phyloP scores from a whole-genome alignment of 2,329 filamentous ascomycete species.

The Stromatinia cepivora region DNA sequence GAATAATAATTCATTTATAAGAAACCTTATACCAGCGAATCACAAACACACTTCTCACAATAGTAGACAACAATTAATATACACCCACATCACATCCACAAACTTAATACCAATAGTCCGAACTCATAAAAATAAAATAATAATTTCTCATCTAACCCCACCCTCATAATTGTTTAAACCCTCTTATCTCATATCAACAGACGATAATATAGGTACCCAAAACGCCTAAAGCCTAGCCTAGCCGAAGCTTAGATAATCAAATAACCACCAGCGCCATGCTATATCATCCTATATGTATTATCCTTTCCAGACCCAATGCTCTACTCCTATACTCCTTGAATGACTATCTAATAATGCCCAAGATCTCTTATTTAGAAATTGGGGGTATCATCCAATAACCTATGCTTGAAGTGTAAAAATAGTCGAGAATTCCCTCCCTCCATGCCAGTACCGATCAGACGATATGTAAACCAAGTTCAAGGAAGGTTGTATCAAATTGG shows the following conservation, averaged over 20 bases:
- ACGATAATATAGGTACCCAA: background rate
- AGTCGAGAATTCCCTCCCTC: background rate
- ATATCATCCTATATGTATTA: background rate
- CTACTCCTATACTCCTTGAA: background rate
- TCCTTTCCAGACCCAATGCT: background rate
- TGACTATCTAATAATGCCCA: conserved; percentile 18
- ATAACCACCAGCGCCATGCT: conserved; percentile 2
- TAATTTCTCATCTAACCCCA: too few species aligned
- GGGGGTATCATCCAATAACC: background rate
- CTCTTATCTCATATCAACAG: background rate
- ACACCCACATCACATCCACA: too few species aligned
- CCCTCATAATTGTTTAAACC: background rate
- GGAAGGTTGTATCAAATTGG: background rate
- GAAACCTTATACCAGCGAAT: too few species aligned
- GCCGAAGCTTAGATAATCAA: background rate
- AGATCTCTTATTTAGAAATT: background rate
- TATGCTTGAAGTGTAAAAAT: background rate
- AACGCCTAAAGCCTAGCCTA: background rate
- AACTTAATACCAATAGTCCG: too few species aligned
- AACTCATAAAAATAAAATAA: too few species aligned
- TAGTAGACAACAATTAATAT: too few species aligned
- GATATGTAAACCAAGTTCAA: background rate
- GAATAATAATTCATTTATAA: too few species aligned
- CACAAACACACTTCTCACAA: too few species aligned
- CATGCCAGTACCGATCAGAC: background rate